Conservation (phyloP, 768 basidiomycete species). For the Calocybe cyanea region DNA sequence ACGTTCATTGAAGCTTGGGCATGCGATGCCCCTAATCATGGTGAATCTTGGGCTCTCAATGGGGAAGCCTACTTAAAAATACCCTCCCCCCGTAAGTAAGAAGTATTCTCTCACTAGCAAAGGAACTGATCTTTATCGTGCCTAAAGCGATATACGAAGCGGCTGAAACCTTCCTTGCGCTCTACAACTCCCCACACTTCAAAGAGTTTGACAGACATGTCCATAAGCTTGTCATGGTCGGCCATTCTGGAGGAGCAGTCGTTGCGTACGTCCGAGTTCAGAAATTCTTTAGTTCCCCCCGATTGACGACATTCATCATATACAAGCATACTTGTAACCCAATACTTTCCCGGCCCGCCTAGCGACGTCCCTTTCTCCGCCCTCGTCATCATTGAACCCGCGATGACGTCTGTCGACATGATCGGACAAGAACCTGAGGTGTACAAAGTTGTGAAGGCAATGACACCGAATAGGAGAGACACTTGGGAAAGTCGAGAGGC, state of each 20-base stretch:
- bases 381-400: slow-evolving; percentile 24
- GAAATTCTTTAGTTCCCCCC: no score
- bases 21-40: slow-evolving; percentile 36
- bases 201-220: slow-evolving; percentile 18
- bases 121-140: not conserved
- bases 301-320: not conserved
- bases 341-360: slow-evolving; percentile 24
- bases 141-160: slow-evolving; percentile 26
- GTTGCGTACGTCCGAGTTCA: slow-evolving; percentile 26
- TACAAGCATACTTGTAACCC: slow-evolving; percentile 19
- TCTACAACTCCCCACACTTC: slow-evolving; percentile 24
- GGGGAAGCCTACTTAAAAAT: slow-evolving; percentile 19
- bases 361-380: slow-evolving; percentile 21
- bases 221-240: slow-evolving; percentile 25
- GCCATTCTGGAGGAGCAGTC: slow-evolving; percentile 29
- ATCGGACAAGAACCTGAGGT: slow-evolving; percentile 22
- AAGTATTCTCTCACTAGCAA: not conserved
- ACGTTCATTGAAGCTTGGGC: slow-evolving; percentile 31
- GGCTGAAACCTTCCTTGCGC: slow-evolving; percentile 24
- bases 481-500: slow-evolving; percentile 22
- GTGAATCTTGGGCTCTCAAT: slow-evolving; percentile 32
- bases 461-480: slow-evolving; percentile 22
- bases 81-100: slow-evolving; percentile 16
- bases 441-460: slow-evolving; percentile 21
- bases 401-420: slow-evolving; percentile 19